A percentile compares a stretch with the other conserved stretches of the same genome.
phyloP scores from a whole-genome alignment of 768 basidiomycete genomes.

The Auriculariales sp. region DNA sequence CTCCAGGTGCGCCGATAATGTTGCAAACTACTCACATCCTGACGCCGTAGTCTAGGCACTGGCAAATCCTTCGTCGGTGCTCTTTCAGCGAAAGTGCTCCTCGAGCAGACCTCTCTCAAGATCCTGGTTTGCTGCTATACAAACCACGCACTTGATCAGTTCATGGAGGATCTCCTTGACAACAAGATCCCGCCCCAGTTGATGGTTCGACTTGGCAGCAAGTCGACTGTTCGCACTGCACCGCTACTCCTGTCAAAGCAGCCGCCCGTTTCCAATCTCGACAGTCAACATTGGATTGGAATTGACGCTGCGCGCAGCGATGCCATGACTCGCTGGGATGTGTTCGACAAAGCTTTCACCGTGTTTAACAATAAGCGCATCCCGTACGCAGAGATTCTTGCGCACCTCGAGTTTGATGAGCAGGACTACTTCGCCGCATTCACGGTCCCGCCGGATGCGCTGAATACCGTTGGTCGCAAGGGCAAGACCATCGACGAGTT shows the following conservation, averaged over 20 bases:
- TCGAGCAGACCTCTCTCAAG: conserved; percentile 28
- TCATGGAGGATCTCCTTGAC: conserved; percentile 44
- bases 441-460: conserved; percentile 30
- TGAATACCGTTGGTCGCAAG: conserved; percentile 26
- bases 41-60: conserved; percentile 30
- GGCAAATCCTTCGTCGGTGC: conserved; percentile 66
- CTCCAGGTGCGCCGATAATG: conserved; percentile 36
- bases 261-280: conserved; percentile 11
- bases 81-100: conserved; percentile 38
- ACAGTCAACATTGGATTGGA: conserved; percentile 20
- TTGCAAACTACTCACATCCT: background rate
- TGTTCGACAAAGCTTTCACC: conserved; percentile 18
- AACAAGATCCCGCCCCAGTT: conserved; percentile 35
- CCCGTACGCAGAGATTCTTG: conserved; percentile 20
- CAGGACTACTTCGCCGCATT: conserved; percentile 20
- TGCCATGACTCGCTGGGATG: conserved; percentile 1
- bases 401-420: conserved; percentile 38
- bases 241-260: conserved; percentile 31
- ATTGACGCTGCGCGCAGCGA: conserved; percentile 25
- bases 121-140: conserved; percentile 64
- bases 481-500: conserved; percentile 19
- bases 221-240: conserved; percentile 33
- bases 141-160: conserved; percentile 62
- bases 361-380: conserved; percentile 13
- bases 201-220: conserved; percentile 47